These are phyloP conservation scores for Astraeus odoratus DNA, from an alignment of 768 basidiomycete genomes.

Conservation along the genomic window DNA sequence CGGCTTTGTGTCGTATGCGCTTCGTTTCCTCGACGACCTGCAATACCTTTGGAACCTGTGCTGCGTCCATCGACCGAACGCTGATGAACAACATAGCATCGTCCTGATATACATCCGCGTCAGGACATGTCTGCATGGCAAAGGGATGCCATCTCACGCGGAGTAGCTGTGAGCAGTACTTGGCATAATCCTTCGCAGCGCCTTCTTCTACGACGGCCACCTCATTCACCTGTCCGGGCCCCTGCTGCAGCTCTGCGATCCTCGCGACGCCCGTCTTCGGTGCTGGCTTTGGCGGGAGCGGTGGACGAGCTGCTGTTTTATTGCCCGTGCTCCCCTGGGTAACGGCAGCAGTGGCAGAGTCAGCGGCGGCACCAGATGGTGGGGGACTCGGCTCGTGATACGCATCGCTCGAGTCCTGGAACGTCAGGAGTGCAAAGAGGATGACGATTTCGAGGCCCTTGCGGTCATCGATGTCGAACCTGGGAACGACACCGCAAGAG, in stretches of 20 bases:
- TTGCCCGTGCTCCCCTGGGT: neutral
- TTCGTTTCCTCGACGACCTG: conserved; percentile 77
- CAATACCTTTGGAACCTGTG: conserved; percentile 70
- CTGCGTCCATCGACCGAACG: conserved; percentile 53
- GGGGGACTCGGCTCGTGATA: conserved; percentile 34
- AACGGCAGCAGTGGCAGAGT: neutral
- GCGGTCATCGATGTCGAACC: conserved; percentile 79
- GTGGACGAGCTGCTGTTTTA: conserved; percentile 25
- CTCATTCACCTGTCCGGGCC: conserved; percentile 69
- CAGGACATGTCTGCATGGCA: neutral
- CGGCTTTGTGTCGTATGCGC: conserved; percentile 68
- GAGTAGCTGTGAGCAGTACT: conserved; percentile 57
- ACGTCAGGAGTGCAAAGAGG: conserved; percentile 67
- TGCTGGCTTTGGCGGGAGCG: conserved; percentile 52
- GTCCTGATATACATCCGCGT: conserved; percentile 38
- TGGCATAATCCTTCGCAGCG: conserved; percentile 55
- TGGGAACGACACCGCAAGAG: conserved; percentile 27
- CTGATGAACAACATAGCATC: conserved; percentile 78
- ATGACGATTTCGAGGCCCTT: conserved; percentile 84
- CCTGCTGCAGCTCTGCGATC: conserved; percentile 64
- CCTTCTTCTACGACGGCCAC: conserved; percentile 65
- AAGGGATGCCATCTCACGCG: conserved; percentile 32
- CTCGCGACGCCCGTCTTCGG: conserved; percentile 62
- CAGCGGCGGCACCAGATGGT: conserved; percentile 1
- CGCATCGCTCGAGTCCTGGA: conserved; percentile 61